A percentile compares a stretch with the other conserved stretches of the same genome.
Evolutionary conservation across 257 asterid genomes (phyloP).

Genomic region (Thymus quinquecostatus): DNA sequence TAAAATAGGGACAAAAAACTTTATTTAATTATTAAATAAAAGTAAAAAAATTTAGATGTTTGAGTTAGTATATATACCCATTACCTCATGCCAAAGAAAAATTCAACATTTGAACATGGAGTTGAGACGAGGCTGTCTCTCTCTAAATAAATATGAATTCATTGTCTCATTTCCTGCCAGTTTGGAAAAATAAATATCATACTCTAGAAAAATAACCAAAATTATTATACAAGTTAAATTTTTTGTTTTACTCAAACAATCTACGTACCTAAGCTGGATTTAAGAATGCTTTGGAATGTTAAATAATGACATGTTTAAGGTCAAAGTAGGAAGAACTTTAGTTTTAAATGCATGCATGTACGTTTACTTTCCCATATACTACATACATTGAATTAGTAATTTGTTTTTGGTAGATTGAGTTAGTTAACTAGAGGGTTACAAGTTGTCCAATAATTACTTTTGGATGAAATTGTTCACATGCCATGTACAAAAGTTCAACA

Average conservation of each 20-base stretch:
- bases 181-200: not conserved
- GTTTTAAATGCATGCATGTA: not conserved
- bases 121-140: constrained; percentile 20
- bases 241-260: not conserved
- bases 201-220: not conserved
- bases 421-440: too few species aligned
- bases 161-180: constrained; percentile 12
- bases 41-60: constrained; percentile 1
- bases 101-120: constrained; percentile 28
- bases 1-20: too few species aligned
- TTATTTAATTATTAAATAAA: too few species aligned
- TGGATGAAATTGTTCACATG: too few species aligned
- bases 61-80: not conserved
- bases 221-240: not conserved
- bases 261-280: not conserved
- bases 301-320: not conserved
- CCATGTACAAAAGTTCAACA: too few species aligned
- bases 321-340: not conserved
- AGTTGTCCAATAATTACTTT: too few species aligned
- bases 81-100: constrained; percentile 29
- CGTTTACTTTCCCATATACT: not conserved
- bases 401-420: too few species aligned
- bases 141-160: constrained; percentile 21
- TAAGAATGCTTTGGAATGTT: not conserved
- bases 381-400: not conserved